phyloP scores from a whole-genome alignment of 2,329 filamentous ascomycete species.

The Trichoderma semiorbis region DNA sequence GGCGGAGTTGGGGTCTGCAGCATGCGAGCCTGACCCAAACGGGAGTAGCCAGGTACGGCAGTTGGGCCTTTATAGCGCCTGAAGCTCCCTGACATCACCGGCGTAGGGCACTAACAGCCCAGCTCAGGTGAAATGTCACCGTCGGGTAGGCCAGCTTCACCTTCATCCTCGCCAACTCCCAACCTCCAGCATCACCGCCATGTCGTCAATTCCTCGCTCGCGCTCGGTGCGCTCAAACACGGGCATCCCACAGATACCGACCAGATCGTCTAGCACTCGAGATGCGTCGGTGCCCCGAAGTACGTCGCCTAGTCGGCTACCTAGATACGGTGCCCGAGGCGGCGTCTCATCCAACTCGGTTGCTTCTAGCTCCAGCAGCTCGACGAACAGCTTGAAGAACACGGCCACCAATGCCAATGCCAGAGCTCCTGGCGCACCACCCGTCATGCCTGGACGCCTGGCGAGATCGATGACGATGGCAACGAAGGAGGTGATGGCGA shows the following conservation, averaged over 20 bases:
- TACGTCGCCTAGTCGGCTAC: slow-evolving; percentile 49
- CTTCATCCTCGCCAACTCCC: not conserved
- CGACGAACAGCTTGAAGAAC: slow-evolving; percentile 17
- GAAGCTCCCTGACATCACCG: slow-evolving; percentile 14
- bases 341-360: slow-evolving; percentile 33
- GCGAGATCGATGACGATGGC: slow-evolving; percentile 10
- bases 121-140: not conserved
- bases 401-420: slow-evolving; percentile 11
- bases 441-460: slow-evolving; percentile 16
- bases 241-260: slow-evolving; percentile 23
- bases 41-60: slow-evolving; percentile 17
- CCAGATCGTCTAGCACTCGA: slow-evolving; percentile 21
- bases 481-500: not conserved
- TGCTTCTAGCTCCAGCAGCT: slow-evolving; percentile 22
- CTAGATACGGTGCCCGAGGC: slow-evolving; percentile 37
- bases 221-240: slow-evolving; percentile 43
- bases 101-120: not conserved
- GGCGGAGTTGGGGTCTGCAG: not conserved
- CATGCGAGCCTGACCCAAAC: not conserved
- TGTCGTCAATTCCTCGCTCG: slow-evolving; percentile 35
- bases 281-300: slow-evolving; percentile 31
- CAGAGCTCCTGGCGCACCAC: slow-evolving; percentile 14
- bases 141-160: not conserved
- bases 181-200: not conserved
- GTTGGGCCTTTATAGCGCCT: slow-evolving; percentile 11